Percentiles rank a stretch among this genome's conserved stretches.
phyloP scores from a whole-genome alignment of 1,139 yeast species.

The Kodamaea anthophila region DNA sequence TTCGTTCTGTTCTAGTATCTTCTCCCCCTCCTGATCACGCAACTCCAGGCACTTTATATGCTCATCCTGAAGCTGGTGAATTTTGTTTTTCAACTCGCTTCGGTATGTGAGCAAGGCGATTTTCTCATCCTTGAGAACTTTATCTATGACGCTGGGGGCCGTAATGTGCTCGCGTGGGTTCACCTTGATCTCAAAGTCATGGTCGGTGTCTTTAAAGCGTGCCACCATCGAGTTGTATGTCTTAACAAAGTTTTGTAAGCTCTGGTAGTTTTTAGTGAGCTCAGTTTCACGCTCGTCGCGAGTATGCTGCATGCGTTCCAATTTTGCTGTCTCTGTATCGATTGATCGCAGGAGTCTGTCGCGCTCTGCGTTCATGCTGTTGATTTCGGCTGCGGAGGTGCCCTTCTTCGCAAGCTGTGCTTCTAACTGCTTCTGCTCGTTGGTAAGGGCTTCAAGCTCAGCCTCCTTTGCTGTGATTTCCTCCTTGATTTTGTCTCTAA shows the following conservation, averaged over 20 bases:
- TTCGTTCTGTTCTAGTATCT: conserved; percentile 51
- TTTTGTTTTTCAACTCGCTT: conserved; percentile 39
- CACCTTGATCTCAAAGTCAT: conserved; percentile 24
- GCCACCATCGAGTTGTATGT: conserved; percentile 53
- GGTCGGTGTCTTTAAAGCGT: conserved; percentile 27
- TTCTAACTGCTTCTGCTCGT: conserved; percentile 43
- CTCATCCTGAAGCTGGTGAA: conserved; percentile 55
- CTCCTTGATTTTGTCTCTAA: conserved; percentile 46
- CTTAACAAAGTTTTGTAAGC: conserved; percentile 45
- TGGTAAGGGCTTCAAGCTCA: conserved; percentile 37
- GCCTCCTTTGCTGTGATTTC: conserved; percentile 47
- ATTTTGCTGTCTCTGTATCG: conserved; percentile 41
- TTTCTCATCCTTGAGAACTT: conserved; percentile 31
- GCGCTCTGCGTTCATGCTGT: conserved; percentile 55
- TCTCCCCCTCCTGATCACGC: conserved; percentile 51
- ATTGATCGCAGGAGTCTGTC: conserved; percentile 52
- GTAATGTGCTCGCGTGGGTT: conserved; percentile 11
- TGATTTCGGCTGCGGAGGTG: conserved; percentile 56
- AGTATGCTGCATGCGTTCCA: conserved; percentile 29
- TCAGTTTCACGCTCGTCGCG: conserved; percentile 43
- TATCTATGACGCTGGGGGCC: conserved; percentile 19
- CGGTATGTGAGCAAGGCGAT: conserved; percentile 41
- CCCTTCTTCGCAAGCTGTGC: conserved; percentile 48
- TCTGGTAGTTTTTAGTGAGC: conserved; percentile 43
- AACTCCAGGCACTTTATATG: conserved; percentile 53